Evolutionary conservation across 2,329 filamentous ascomycete species (phyloP), one percentile per base, ranked within the genome.

Genomic region (Diplocarpon mali): DNA sequence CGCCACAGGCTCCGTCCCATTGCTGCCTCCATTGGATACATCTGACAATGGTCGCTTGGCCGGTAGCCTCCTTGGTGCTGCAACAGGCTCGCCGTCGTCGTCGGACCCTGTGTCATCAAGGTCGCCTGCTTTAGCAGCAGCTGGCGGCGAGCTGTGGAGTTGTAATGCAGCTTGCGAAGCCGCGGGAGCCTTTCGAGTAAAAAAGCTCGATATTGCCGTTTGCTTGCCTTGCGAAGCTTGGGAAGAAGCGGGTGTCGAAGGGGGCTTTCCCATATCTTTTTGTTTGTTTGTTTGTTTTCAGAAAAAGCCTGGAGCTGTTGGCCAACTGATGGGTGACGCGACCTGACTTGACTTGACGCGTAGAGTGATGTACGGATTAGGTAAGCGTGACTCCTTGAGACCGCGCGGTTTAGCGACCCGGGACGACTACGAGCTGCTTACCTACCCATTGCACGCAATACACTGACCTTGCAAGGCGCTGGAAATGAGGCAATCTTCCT

Each of bases 201-300:
- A 94, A 66, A 94, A 94, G 60, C 80, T 89, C 2, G 86, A 92
- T 49, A 95, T 81, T 1, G 86, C 85, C 53, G 82, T 76, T 60
- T 95, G 86, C 46, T 57, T 56, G 31, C 32, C 13, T 39, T 51
- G 55, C 37, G 51, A 45, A 15, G 54, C 13, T 39, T 51, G 55
- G 37, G 51, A 45, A 15, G 54, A 49, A 14, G 15, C 31, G 14
- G 39, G 44, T 1, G 35, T 38, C 30, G 52, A 14, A 10, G 37
- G 50, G 24, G 54, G 40, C 39, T 58, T 60, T 12, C 35, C 48
- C 57, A 61, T 59, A 2, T 35, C 14, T 32, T n/a, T n/a, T n/a
- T n/a, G n/a, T n/a, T n/a, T n/a, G n/a, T n/a, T n/a, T n/a, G n/a
- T n/a, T n/a, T n/a, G n/a, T n/a, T n/a, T n/a, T 7, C 20, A 24